Evolutionary conservation across 176 grass and related monocot genomes (phyloP).

Genomic region (Metroxylon sagu): DNA sequence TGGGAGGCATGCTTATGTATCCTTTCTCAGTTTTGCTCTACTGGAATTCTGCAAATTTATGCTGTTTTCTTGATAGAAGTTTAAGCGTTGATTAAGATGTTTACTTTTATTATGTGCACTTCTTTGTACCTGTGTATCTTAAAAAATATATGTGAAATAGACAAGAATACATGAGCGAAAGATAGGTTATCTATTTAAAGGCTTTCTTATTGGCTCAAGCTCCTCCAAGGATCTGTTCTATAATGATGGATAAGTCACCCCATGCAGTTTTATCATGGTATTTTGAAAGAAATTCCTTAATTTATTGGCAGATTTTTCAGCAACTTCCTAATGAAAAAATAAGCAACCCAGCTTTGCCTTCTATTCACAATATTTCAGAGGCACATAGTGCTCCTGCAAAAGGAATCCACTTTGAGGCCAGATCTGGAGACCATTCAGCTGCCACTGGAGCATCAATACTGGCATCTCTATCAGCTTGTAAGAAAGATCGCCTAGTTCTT

Average conservation of each 20-base stretch:
- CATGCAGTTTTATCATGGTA: too few relatives aligned
- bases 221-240: too few relatives aligned
- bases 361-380: slow-evolving; percentile 11
- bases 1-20: slow-evolving; percentile 85
- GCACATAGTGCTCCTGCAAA: slow-evolving; percentile 8
- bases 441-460: slow-evolving; percentile 42
- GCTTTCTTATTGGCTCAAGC: too few relatives aligned
- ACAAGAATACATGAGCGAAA: too few relatives aligned
- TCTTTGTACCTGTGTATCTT: too few relatives aligned
- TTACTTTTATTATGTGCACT: too few relatives aligned
- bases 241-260: too few relatives aligned
- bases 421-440: slow-evolving; percentile 35
- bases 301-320: slow-evolving; percentile 68
- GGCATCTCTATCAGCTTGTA: slow-evolving; percentile 33
- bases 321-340: slow-evolving; percentile 63
- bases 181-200: too few relatives aligned
- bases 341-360: slow-evolving; percentile 37
- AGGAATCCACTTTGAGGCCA: slow-evolving; percentile 19
- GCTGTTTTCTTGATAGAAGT: too few relatives aligned
- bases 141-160: too few relatives aligned
- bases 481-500: slow-evolving; percentile 40
- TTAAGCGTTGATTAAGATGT: too few relatives aligned
- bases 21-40: slow-evolving; percentile 15
- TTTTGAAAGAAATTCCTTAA: slow-evolving; percentile 42
- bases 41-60: background rate